phyloP scores from a whole-genome alignment of 345 rosid species.

The Pugionium cornutum region DNA sequence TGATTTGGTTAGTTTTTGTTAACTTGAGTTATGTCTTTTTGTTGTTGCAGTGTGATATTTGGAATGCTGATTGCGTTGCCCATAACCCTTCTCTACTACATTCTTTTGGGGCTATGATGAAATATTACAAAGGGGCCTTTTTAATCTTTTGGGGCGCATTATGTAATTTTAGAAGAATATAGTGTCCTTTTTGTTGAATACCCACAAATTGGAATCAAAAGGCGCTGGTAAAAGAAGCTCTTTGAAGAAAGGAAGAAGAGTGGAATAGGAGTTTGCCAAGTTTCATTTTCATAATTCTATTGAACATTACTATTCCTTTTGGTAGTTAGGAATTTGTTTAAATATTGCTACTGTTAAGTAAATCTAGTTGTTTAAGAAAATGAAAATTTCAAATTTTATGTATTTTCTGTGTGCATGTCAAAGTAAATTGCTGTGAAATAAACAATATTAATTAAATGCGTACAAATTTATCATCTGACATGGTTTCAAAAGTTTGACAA shows the following conservation, averaged over 20 bases:
- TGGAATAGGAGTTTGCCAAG: conserved; percentile 20
- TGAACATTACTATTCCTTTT: conserved; percentile 24
- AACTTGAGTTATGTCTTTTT: neutral
- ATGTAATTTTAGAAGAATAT: conserved; percentile 22
- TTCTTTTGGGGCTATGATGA: conserved; percentile 70
- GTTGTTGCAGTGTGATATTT: conserved; percentile 76
- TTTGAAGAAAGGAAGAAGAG: conserved; percentile 26
- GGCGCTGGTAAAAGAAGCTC: conserved; percentile 14
- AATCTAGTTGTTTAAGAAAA: neutral
- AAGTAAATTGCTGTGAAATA: neutral
- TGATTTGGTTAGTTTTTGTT: neutral
- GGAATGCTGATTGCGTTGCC: conserved; percentile 99
- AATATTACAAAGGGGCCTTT: neutral
- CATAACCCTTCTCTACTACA: conserved; percentile 90
- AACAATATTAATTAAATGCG: too few relatives aligned
- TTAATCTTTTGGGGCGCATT: conserved; percentile 18
- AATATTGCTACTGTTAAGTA: conserved; percentile 26
- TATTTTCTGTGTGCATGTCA: neutral
- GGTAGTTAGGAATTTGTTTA: conserved; percentile 36
- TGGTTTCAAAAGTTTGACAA: too few relatives aligned
- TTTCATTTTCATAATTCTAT: conserved; percentile 17
- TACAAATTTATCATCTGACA: too few relatives aligned
- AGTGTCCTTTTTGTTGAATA: conserved; percentile 28
- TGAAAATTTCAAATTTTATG: neutral
- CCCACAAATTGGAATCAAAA: conserved; percentile 20